A percentile compares a stretch with the other conserved stretches of the same genome.
Conservation (phyloP, 2,329 filamentous ascomycete species). For the Penicillium sp. region DNA sequence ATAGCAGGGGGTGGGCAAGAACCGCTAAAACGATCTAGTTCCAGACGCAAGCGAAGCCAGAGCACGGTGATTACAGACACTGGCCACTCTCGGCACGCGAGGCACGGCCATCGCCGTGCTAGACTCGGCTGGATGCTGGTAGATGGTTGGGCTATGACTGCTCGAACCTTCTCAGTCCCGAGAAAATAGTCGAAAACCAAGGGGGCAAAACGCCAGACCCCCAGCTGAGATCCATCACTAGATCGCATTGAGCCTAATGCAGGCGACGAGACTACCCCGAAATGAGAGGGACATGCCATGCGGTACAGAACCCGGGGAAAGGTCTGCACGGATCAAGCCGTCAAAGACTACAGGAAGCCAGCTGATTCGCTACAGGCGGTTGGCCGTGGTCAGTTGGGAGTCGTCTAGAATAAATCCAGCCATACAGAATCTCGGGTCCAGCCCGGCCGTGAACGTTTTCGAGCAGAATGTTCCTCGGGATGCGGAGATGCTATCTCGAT, state of each 20-base stretch:
- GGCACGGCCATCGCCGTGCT: conserved; percentile 3
- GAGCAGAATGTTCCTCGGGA: conserved; percentile 10
- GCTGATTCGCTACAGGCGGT: neutral
- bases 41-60: conserved; percentile 8
- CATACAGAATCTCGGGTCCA: conserved; percentile 33
- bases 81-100: conserved; percentile 12
- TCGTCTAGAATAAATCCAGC: conserved; percentile 12
- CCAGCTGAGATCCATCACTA: conserved; percentile 11
- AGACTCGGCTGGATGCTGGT: neutral
- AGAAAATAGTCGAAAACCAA: neutral
- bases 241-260: conserved; percentile 16
- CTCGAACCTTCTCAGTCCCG: conserved; percentile 8
- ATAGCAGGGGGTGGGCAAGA: conserved; percentile 1
- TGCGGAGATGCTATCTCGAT: conserved; percentile 13
- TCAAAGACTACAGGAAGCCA: conserved; percentile 1
- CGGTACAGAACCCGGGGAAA: conserved; percentile 20
- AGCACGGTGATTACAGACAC: conserved; percentile 1
- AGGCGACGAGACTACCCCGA: conserved; percentile 8
- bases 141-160: neutral
- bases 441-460: conserved; percentile 13
- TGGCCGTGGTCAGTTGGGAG: neutral
- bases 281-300: conserved; percentile 14
- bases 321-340: conserved; percentile 14
- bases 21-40: conserved; percentile 5
- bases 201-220: neutral